Evolutionary conservation across 768 basidiomycete genomes (phyloP).

Genomic region (Termitomyces sp.): DNA sequence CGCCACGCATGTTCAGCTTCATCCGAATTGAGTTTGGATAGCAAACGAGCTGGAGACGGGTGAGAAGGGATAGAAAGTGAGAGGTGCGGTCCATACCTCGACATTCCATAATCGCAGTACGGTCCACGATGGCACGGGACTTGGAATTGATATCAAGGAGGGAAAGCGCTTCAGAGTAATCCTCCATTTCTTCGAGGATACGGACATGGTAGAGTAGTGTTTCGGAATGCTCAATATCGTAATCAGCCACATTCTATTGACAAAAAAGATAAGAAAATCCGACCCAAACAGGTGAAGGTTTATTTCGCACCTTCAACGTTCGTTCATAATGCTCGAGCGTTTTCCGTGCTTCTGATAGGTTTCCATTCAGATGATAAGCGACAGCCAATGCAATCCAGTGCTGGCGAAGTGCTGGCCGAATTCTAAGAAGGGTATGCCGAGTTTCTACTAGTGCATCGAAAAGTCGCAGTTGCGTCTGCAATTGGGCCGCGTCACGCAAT

Average conservation of each 20-base stretch:
- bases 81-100: constrained; percentile 41
- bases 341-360: constrained; percentile 61
- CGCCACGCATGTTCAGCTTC: constrained; percentile 82
- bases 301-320: constrained; percentile 58
- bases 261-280: not conserved
- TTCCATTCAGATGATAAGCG: constrained; percentile 81
- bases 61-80: constrained; percentile 3
- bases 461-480: constrained; percentile 83
- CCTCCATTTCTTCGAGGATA: constrained; percentile 68
- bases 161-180: constrained; percentile 51
- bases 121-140: constrained; percentile 63
- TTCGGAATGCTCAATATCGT: constrained; percentile 83
- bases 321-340: constrained; percentile 68
- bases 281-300: not conserved
- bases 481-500: constrained; percentile 80
- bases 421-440: constrained; percentile 69
- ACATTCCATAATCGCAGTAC: constrained; percentile 58
- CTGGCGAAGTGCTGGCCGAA: constrained; percentile 77
- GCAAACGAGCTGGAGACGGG: constrained; percentile 56
- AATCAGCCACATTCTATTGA: constrained; percentile 62
- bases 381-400: constrained; percentile 91
- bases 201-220: constrained; percentile 71
- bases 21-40: constrained; percentile 57
- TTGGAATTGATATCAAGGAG: constrained; percentile 63
- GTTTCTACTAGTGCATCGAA: constrained; percentile 78